A percentile compares a stretch with the other conserved stretches of the same genome.
Conservation (phyloP, 23 red algal species). For the Gracilariopsis chorda region DNA sequence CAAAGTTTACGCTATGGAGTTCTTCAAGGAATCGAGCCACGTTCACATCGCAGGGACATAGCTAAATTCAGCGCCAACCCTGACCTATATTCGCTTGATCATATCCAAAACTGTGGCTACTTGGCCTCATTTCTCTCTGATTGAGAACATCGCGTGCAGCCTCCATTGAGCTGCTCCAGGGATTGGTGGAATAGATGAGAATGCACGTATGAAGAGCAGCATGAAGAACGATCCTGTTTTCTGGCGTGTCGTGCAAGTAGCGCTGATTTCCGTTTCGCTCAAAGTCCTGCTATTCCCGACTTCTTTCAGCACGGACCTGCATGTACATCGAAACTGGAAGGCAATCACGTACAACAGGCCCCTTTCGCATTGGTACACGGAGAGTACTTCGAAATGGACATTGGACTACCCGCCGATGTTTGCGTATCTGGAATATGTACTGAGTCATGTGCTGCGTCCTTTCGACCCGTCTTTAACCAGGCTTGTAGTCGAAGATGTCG, state of each 20-base stretch:
- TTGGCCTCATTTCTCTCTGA: too few relatives aligned
- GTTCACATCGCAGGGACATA: too few relatives aligned
- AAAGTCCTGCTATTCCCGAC: slow-evolving; percentile 63
- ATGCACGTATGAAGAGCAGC: not conserved
- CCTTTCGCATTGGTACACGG: slow-evolving; percentile 78
- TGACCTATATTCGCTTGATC: too few relatives aligned
- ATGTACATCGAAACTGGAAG: slow-evolving; percentile 94
- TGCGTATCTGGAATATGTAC: slow-evolving; percentile 76
- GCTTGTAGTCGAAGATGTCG: not conserved
- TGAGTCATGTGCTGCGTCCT: not conserved
- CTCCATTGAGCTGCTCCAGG: too few relatives aligned
- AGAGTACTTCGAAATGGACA: slow-evolving; percentile 62
- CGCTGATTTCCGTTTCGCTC: slow-evolving; percentile 13
- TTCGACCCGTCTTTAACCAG: slow-evolving; percentile 10
- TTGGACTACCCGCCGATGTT: slow-evolving; percentile 94
- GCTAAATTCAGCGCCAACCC: too few relatives aligned
- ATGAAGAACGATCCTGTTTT: not conserved
- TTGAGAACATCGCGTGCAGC: too few relatives aligned
- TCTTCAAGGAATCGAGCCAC: too few relatives aligned
- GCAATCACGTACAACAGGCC: slow-evolving; percentile 53
- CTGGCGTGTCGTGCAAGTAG: not conserved
- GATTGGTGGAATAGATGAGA: too few relatives aligned
- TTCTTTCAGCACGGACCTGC: slow-evolving; percentile 60
- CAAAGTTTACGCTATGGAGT: too few relatives aligned
- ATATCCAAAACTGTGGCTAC: too few relatives aligned